phyloP scores from a whole-genome alignment of 2,329 filamentous ascomycete species.

The Cladophialophora bantiana region DNA sequence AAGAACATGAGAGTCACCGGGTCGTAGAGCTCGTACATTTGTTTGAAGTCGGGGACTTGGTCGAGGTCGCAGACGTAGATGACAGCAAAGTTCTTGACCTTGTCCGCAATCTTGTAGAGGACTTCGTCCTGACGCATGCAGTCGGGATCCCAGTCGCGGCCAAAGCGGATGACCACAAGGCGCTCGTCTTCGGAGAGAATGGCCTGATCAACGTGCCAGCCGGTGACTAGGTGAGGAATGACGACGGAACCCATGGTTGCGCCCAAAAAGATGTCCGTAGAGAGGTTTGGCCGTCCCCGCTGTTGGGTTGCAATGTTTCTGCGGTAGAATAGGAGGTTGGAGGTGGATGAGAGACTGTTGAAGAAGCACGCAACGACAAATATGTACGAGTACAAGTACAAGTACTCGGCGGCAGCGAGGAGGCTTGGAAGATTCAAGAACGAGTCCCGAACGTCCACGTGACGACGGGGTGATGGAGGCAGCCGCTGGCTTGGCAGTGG shows the following conservation, averaged over 20 bases:
- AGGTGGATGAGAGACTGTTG: not conserved
- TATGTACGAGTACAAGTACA: not conserved
- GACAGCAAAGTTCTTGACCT: slow-evolving; percentile 90
- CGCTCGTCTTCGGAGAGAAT: slow-evolving; percentile 91
- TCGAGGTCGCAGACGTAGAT: slow-evolving; percentile 95
- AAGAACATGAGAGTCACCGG: slow-evolving; percentile 97
- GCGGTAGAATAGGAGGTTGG: not conserved
- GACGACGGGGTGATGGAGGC: not conserved
- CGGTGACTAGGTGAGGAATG: slow-evolving; percentile 86
- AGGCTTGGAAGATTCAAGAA: slow-evolving; percentile 19
- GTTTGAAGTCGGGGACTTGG: slow-evolving; percentile 89
- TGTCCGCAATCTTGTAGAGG: slow-evolving; percentile 90
- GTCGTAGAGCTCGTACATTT: slow-evolving; percentile 94
- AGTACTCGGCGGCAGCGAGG: too few species aligned
- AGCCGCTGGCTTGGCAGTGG: slow-evolving; percentile 9
- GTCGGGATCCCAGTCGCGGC: slow-evolving; percentile 75
- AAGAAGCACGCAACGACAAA: not conserved
- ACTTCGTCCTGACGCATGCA: slow-evolving; percentile 87
- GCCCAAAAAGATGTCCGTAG: not conserved
- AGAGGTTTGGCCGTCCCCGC: not conserved
- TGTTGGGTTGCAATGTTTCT: not conserved
- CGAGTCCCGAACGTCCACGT: not conserved
- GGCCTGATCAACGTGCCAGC: slow-evolving; percentile 98
- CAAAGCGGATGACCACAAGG: slow-evolving; percentile 91
- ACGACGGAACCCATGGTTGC: slow-evolving; percentile 39